These are phyloP conservation scores for Artomyces pyxidatus DNA, from an alignment of 768 basidiomycete species.

Conservation along the genomic window DNA sequence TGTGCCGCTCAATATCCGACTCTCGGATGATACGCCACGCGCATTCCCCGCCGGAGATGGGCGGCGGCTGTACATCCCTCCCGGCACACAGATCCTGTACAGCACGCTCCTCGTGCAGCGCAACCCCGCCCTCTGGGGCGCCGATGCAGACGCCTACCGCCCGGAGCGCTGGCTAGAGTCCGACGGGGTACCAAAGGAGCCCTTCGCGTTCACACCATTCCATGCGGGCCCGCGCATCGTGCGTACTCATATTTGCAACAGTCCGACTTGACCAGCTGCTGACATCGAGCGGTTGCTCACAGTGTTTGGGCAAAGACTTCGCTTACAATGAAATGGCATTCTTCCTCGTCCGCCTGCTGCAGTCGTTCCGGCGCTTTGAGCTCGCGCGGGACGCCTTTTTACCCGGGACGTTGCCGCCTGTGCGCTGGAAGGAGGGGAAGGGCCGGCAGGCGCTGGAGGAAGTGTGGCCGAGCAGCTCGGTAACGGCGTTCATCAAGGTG, in stretches of 20 bases:
- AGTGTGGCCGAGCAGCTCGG: background rate
- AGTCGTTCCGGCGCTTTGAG: conserved; percentile 12
- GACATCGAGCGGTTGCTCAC: background rate
- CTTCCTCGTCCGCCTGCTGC: conserved; percentile 32
- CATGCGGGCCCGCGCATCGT: conserved; percentile 54
- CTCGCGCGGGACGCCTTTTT: conserved; percentile 14
- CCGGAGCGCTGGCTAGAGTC: conserved; percentile 55
- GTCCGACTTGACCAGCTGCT: background rate
- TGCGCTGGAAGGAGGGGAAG: background rate
- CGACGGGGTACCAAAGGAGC: conserved; percentile 43
- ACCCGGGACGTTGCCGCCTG: conserved; percentile 2
- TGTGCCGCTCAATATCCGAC: background rate
- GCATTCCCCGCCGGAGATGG: conserved; percentile 15
- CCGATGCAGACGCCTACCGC: conserved; percentile 28
- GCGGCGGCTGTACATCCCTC: conserved; percentile 8
- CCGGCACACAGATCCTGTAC: conserved; percentile 7
- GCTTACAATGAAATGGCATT: conserved; percentile 47
- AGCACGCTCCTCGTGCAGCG: conserved; percentile 25
- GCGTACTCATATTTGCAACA: background rate
- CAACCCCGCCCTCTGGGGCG: conserved; percentile 46
- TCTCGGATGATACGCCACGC: background rate
- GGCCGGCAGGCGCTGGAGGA: background rate
- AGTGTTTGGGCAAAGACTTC: conserved; percentile 48
- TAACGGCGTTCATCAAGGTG: background rate
- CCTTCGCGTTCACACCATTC: conserved; percentile 62